Evolutionary conservation across 2,329 filamentous ascomycete species (phyloP).

Genomic region (Arthrobotrys megalospora): DNA sequence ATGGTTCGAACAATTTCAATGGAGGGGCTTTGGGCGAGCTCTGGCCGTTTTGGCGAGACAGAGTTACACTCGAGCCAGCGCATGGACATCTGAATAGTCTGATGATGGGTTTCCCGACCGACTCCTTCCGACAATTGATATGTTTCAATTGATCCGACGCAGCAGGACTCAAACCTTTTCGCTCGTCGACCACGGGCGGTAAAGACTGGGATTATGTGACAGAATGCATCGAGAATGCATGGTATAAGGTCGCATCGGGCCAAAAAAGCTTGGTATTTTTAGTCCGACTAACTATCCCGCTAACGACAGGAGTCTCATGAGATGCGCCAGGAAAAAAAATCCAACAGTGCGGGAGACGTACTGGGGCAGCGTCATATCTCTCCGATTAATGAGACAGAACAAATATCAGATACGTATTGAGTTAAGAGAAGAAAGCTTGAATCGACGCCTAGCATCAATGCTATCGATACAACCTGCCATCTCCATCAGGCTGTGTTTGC

Average conservation of each 20-base stretch:
- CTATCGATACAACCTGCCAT: slow-evolving; percentile 1
- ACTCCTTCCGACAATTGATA: slow-evolving; percentile 36
- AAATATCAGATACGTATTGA: slow-evolving; percentile 12
- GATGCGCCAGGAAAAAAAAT: slow-evolving; percentile 4
- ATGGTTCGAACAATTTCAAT: slow-evolving; percentile 9
- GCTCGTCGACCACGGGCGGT: background rate
- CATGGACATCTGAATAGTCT: slow-evolving; percentile 15
- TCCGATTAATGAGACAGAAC: slow-evolving; percentile 25
- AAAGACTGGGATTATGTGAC: slow-evolving; percentile 7
- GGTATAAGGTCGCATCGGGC: slow-evolving; percentile 27
- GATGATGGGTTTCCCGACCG: slow-evolving; percentile 19
- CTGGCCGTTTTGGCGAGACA: slow-evolving; percentile 14
- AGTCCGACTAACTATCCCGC: slow-evolving; percentile 11
- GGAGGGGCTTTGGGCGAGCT: slow-evolving; percentile 27
- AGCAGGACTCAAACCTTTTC: slow-evolving; percentile 1
- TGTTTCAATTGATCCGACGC: slow-evolving; percentile 19
- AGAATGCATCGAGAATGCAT: slow-evolving; percentile 21
- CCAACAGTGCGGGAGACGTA: slow-evolving; percentile 1
- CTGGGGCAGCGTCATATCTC: slow-evolving; percentile 24
- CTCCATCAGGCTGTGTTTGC: background rate
- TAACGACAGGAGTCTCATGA: slow-evolving; percentile 3
- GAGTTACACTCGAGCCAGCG: slow-evolving; percentile 8
- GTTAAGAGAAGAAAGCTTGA: slow-evolving; percentile 24
- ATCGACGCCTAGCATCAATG: slow-evolving; percentile 13
- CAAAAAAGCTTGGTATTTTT: slow-evolving; percentile 34